Conservation (phyloP, 2,329 filamentous ascomycete species). For the Immersiporthe knoxdaviesiana region DNA sequence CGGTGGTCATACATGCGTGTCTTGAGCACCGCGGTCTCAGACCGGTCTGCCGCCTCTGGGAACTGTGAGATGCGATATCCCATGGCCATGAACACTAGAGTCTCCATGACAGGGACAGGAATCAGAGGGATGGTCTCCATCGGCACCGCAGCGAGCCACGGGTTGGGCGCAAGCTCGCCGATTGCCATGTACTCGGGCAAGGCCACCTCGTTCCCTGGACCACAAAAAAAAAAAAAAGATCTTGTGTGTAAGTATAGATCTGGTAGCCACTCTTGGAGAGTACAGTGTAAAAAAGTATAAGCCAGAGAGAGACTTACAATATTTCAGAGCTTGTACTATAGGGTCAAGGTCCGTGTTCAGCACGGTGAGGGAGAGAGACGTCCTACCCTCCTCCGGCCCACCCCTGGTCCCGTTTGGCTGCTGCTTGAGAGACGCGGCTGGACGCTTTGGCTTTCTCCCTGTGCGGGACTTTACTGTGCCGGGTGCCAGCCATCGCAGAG, state of each 20-base stretch:
- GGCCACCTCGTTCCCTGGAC: neutral
- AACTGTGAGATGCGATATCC: conserved; percentile 31
- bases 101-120: neutral
- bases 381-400: neutral
- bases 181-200: neutral
- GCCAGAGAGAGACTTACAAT: conserved; percentile 2
- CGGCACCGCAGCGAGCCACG: neutral
- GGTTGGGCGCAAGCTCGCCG: neutral
- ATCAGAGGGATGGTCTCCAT: neutral
- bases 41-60: neutral
- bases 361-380: neutral
- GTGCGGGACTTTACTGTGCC: neutral
- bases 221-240: no score
- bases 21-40: neutral
- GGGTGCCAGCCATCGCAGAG: conserved; percentile 4
- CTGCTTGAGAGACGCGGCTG: no score
- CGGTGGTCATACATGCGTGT: conserved; percentile 10
- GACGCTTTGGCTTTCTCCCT: conserved; percentile 1
- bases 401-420: neutral
- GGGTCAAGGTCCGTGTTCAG: conserved; percentile 1
- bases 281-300: no score
- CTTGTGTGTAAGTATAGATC: neutral
- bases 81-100: conserved; percentile 6
- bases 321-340: neutral
- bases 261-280: neutral